Percentiles rank a stretch among this genome's conserved stretches.
Evolutionary conservation across 495 filamentous ascomycete species (phyloP).

Genomic region (Pyronema omphalodes): DNA sequence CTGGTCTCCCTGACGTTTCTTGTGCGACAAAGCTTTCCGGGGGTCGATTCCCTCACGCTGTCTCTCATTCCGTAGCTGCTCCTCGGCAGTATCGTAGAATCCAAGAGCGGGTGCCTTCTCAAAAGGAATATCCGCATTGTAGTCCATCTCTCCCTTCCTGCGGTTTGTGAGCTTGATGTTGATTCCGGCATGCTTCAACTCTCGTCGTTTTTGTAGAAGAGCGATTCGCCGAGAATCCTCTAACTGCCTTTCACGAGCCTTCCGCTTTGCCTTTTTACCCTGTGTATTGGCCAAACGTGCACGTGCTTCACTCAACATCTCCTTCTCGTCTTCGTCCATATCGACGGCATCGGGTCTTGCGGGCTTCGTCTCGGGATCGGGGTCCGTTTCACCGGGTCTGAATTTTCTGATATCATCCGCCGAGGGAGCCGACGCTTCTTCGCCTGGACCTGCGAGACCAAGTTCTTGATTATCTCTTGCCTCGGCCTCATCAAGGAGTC

Average conservation of each 20-base stretch:
- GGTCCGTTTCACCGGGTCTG: conserved; percentile 83
- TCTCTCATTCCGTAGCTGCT: conserved; percentile 61
- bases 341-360: conserved; percentile 96
- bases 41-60: conserved; percentile 82
- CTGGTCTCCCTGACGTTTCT: conserved; percentile 81
- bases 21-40: conserved; percentile 84
- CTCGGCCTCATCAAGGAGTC: conserved; percentile 87
- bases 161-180: conserved; percentile 90
- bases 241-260: conserved; percentile 85
- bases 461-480: conserved; percentile 62
- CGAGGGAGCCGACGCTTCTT: conserved; percentile 68
- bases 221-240: conserved; percentile 85
- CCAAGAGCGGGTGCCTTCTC: conserved; percentile 79
- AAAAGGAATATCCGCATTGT: conserved; percentile 96
- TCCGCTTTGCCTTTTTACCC: conserved; percentile 97
- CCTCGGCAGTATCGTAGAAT: conserved; percentile 84
- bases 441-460: conserved; percentile 75
- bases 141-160: conserved; percentile 95
- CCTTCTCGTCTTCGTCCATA: conserved; percentile 96
- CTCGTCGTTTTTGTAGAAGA: conserved; percentile 80
- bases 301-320: conserved; percentile 95
- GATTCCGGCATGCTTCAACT: conserved; percentile 93
- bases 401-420: conserved; percentile 85
- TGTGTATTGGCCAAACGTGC: conserved; percentile 93
- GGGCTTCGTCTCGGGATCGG: conserved; percentile 89